Conservation (phyloP, 2,329 filamentous ascomycete genomes). For the Colletotrichum sp. region DNA sequence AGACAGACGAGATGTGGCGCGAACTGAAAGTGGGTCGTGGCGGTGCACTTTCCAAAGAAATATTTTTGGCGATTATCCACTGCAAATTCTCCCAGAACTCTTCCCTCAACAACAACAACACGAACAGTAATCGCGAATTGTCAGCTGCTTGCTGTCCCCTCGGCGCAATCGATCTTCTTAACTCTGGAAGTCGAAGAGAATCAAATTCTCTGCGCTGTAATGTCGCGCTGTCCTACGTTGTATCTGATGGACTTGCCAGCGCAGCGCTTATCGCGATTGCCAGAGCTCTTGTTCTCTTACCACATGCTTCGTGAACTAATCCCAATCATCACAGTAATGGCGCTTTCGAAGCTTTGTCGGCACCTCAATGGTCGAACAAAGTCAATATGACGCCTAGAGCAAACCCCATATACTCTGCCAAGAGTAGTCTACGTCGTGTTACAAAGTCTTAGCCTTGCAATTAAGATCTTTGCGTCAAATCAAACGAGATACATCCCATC, state of each 20-base stretch:
- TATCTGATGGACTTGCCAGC: neutral
- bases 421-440: conserved; percentile 92
- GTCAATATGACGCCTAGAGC: conserved; percentile 89
- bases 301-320: neutral
- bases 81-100: neutral
- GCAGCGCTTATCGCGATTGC: neutral
- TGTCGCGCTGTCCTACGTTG: neutral
- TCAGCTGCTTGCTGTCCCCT: neutral
- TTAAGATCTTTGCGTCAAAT: conserved; percentile 89
- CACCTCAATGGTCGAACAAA: conserved; percentile 64
- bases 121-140: neutral
- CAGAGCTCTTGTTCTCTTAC: neutral
- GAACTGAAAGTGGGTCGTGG: neutral
- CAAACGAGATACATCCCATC: conserved; percentile 71
- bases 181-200: neutral
- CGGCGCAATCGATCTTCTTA: neutral
- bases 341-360: conserved; percentile 86
- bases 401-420: conserved; percentile 81
- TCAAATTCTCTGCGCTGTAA: neutral
- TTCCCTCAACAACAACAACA: neutral
- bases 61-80: conserved; percentile 15
- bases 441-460: conserved; percentile 79
- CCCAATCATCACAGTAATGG: conserved; percentile 41
- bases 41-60: neutral
- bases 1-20: neutral